phyloP scores from a whole-genome alignment of 2,329 filamentous ascomycete genomes.

The Pseudogymnoascus sp. region DNA sequence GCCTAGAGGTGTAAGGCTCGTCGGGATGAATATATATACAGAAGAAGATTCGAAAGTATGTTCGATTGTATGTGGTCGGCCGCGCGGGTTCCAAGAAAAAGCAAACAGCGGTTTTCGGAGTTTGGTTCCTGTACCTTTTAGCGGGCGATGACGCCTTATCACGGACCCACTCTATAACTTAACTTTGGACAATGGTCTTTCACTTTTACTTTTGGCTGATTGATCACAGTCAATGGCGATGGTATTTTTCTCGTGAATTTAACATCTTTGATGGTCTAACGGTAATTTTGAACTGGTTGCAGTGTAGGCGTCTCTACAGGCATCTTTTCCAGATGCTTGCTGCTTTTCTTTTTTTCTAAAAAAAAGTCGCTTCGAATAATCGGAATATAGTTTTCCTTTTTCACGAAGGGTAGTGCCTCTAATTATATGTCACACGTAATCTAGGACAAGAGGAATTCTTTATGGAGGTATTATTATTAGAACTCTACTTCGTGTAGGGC shows the following conservation, averaged over 20 bases:
- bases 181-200: background rate
- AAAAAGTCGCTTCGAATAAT: too few species aligned
- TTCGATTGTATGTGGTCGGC: background rate
- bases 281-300: too few species aligned
- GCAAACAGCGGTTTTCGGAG: background rate
- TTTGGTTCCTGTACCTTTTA: slow-evolving; percentile 6
- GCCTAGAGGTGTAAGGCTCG: background rate
- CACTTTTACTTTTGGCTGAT: background rate
- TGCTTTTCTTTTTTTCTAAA: too few species aligned
- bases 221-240: background rate
- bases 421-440: too few species aligned
- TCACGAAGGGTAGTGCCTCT: too few species aligned
- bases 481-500: too few species aligned
- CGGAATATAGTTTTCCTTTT: too few species aligned
- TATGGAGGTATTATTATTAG: too few species aligned
- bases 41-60: background rate
- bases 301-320: too few species aligned
- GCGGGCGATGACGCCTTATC: slow-evolving; percentile 8
- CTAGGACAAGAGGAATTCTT: too few species aligned
- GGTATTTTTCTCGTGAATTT: background rate
- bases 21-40: background rate
- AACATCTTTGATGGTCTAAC: background rate
- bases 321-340: too few species aligned
- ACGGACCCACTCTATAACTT: slow-evolving; percentile 1
- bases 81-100: slow-evolving; percentile 2